These are phyloP conservation scores for Bipolaris gigantea DNA, from an alignment of 2,329 filamentous ascomycete genomes.

Conservation along the genomic window DNA sequence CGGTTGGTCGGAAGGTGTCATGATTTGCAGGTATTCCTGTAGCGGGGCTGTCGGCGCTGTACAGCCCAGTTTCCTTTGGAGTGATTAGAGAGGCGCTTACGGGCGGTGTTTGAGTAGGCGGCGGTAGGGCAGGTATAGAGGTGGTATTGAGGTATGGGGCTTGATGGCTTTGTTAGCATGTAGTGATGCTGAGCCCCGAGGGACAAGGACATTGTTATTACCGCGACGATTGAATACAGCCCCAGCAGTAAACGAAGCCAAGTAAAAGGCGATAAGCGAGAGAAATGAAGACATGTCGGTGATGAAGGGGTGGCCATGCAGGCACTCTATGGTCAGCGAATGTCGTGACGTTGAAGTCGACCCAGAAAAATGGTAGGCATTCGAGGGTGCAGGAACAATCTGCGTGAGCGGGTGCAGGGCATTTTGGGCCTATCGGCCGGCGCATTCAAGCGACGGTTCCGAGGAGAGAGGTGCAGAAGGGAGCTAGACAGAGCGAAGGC, in stretches of 20 bases:
- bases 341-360: constrained; percentile 20
- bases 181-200: constrained; percentile 25
- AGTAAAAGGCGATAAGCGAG: constrained; percentile 18
- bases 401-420: constrained; percentile 25
- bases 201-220: constrained; percentile 20
- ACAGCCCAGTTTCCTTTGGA: not conserved
- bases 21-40: constrained; percentile 9
- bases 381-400: constrained; percentile 23
- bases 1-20: constrained; percentile 17
- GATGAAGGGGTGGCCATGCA: constrained; percentile 22
- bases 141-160: constrained; percentile 35
- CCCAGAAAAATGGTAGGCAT: constrained; percentile 17
- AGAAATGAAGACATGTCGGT: constrained; percentile 20
- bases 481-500: constrained; percentile 19
- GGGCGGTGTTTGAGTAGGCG: constrained; percentile 10
- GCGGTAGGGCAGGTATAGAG: constrained; percentile 14
- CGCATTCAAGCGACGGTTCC: constrained; percentile 14
- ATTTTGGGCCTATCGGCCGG: constrained; percentile 18
- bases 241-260: constrained; percentile 20
- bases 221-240: constrained; percentile 25
- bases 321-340: constrained; percentile 28
- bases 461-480: constrained; percentile 11
- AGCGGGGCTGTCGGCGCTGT: not conserved
- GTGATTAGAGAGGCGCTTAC: not conserved
- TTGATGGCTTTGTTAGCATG: constrained; percentile 36